These are phyloP conservation scores for Cladosporium cucumerinum DNA, from an alignment of 2,329 filamentous ascomycete species.

Conservation along the genomic window DNA sequence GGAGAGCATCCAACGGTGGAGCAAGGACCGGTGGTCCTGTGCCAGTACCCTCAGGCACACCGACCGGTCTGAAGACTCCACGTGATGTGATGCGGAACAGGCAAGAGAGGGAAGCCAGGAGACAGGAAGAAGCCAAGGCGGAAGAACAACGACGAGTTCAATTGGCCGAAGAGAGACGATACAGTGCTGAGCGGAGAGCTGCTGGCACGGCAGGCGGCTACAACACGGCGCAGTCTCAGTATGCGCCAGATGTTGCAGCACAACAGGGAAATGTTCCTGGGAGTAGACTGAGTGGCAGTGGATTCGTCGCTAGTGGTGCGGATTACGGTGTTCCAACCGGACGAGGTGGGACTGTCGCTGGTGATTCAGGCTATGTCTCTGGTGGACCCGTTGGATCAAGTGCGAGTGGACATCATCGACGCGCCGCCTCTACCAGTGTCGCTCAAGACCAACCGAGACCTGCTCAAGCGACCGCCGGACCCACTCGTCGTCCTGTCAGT, in stretches of 20 bases:
- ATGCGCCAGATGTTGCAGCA: conserved; percentile 27
- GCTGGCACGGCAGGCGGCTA: neutral
- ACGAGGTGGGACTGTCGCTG: conserved; percentile 2
- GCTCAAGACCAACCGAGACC: conserved; percentile 28
- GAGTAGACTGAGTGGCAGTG: conserved; percentile 23
- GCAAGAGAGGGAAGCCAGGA: conserved; percentile 68
- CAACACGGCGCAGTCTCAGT: conserved; percentile 28
- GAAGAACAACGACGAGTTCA: conserved; percentile 53
- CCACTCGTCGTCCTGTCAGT: conserved; percentile 5
- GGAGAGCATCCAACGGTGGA: conserved; percentile 56
- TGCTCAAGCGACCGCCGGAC: conserved; percentile 20
- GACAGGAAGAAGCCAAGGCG: conserved; percentile 58
- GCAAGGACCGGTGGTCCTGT: conserved; percentile 52
- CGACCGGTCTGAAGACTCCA: conserved; percentile 71
- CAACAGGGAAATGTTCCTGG: conserved; percentile 27
- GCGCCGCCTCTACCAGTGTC: conserved; percentile 19
- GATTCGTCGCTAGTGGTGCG: conserved; percentile 28
- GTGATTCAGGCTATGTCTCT: conserved; percentile 14
- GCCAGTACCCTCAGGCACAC: conserved; percentile 48
- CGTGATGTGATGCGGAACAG: conserved; percentile 90
- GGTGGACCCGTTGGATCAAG: conserved; percentile 1
- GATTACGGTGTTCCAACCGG: conserved; percentile 30
- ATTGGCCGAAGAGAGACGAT: conserved; percentile 49
- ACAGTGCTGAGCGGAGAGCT: conserved; percentile 59
- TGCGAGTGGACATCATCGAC: conserved; percentile 5